phyloP scores from a whole-genome alignment of 805 yeast genomes.

The Sungouiozyma intestinalis region DNA sequence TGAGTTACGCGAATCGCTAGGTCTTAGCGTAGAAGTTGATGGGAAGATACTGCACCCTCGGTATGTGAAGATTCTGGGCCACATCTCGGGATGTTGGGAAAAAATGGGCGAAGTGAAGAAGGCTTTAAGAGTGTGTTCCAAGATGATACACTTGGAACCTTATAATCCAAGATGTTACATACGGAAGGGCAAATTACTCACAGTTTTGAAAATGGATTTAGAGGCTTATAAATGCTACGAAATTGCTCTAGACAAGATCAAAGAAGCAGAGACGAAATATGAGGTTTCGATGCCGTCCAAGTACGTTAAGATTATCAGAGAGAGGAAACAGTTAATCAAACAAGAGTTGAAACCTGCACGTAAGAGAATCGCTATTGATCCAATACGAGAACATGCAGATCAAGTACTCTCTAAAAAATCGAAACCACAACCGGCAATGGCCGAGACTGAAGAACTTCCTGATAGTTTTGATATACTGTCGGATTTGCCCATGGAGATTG shows the following conservation, averaged over 20 bases:
- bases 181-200: constrained; percentile 20
- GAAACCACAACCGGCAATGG: constrained; percentile 1
- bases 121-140: constrained; percentile 15
- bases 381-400: constrained; percentile 11
- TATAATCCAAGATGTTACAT: constrained; percentile 21
- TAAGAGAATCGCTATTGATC: constrained; percentile 15
- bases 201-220: constrained; percentile 10
- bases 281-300: constrained; percentile 9
- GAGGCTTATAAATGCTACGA: constrained; percentile 17
- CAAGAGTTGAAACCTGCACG: constrained; percentile 3
- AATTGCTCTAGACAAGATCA: constrained; percentile 10
- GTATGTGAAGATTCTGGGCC: constrained; percentile 19
- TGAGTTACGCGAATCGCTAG: constrained; percentile 8
- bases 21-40: constrained; percentile 1
- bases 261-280: constrained; percentile 7
- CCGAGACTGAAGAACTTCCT: not conserved
- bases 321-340: constrained; percentile 11
- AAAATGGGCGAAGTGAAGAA: constrained; percentile 16
- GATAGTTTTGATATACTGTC: constrained; percentile 11
- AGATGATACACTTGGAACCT: constrained; percentile 18
- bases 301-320: constrained; percentile 7
- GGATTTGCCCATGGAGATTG: constrained; percentile 20
- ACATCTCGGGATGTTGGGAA: constrained; percentile 22
- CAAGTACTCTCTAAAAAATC: not conserved
- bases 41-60: constrained; percentile 17